A percentile compares a stretch with the other conserved stretches of the same genome.
Conservation (phyloP, 106 monocot species). For the Dioscorea alata region DNA sequence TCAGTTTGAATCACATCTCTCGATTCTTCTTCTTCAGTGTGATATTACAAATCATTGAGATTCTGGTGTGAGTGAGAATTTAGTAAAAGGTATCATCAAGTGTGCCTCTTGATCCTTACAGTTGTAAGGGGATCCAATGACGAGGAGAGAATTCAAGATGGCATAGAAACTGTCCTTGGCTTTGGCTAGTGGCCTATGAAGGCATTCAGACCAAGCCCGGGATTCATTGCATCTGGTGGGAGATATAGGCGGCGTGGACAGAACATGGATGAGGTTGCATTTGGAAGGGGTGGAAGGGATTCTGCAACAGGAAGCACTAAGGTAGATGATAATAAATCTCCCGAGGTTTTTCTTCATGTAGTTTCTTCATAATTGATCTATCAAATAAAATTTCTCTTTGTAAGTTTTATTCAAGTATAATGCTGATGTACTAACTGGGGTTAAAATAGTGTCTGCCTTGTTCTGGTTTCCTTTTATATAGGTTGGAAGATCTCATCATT, state of each 20-base stretch:
- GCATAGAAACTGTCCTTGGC: slow-evolving; percentile 90
- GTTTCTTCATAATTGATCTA: no score
- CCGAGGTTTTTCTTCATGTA: not conserved
- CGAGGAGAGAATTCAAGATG: slow-evolving; percentile 90
- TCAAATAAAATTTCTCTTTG: not conserved
- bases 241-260: slow-evolving; percentile 74
- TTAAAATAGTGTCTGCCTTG: not conserved
- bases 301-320: slow-evolving; percentile 10
- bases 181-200: slow-evolving; percentile 98
- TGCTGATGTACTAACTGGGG: not conserved
- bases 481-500: no score
- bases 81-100: no score
- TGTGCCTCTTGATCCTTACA: no score
- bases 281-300: slow-evolving; percentile 45
- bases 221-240: slow-evolving; percentile 76
- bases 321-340: slow-evolving; percentile 1
- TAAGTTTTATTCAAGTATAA: not conserved
- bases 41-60: no score
- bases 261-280: slow-evolving; percentile 93
- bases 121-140: slow-evolving; percentile 76
- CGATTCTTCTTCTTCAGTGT: no score
- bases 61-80: no score
- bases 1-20: no score
- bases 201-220: slow-evolving; percentile 81
- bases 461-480: not conserved